Conservation (phyloP, 106 monocot genomes). For the Dendrobium nobile region DNA sequence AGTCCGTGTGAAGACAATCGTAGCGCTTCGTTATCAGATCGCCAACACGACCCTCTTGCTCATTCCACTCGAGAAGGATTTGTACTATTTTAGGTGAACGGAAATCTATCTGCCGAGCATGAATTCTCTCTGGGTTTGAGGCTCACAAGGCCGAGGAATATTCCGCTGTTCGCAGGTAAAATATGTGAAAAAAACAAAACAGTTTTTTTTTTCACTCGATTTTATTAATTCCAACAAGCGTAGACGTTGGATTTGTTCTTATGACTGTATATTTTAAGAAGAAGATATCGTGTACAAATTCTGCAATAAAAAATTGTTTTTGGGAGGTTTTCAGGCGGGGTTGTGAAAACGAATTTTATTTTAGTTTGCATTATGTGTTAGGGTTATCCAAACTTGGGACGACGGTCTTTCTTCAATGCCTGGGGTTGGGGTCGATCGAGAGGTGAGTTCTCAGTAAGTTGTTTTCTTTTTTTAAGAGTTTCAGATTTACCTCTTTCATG, state of each 20-base stretch:
- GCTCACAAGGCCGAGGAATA: not conserved
- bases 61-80: not conserved
- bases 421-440: not conserved
- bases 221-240: not conserved
- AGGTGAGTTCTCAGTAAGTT: not conserved
- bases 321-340: not conserved
- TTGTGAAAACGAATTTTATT: not conserved
- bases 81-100: not conserved
- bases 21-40: not conserved
- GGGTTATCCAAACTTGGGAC: not conserved
- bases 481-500: not conserved
- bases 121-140: not conserved
- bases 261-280: not conserved
- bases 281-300: not conserved
- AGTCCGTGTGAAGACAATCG: too few species aligned
- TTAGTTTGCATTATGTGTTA: not conserved
- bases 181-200: not conserved
- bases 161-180: not conserved
- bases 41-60: not conserved
- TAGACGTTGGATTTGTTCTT: not conserved
- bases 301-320: not conserved
- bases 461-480: not conserved
- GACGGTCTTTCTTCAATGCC: not conserved
- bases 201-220: not conserved
- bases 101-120: not conserved